A percentile compares a stretch with the other conserved stretches of the same genome.
These are phyloP conservation scores for Apiospora saccharicola DNA, from an alignment of 2,329 filamentous ascomycete genomes.

Conservation along the genomic window DNA sequence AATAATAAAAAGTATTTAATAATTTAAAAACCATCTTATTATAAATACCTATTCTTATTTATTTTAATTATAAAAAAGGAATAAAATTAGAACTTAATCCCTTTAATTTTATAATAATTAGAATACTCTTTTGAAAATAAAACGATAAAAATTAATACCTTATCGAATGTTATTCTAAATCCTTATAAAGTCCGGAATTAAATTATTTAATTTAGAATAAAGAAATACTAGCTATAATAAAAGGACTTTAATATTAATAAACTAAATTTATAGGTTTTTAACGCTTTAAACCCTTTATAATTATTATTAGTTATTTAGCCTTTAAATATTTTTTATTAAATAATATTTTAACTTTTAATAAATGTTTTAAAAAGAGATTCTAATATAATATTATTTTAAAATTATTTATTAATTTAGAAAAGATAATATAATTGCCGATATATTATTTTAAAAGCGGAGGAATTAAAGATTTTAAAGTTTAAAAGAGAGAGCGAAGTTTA, in stretches of 20 bases:
- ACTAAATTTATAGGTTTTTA: neutral
- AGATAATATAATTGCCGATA: neutral
- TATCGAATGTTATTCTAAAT: neutral
- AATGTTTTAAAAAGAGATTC: neutral
- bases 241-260: too few species aligned
- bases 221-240: too few species aligned
- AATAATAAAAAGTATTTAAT: neutral
- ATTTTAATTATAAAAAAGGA: neutral
- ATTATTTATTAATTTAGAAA: neutral
- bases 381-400: neutral
- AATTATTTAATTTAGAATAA: too few species aligned
- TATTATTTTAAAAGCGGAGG: neutral
- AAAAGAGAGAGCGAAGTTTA: neutral
- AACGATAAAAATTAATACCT: neutral
- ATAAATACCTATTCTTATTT: too few species aligned
- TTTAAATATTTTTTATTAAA: neutral
- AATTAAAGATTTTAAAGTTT: neutral
- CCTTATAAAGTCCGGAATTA: too few species aligned
- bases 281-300: neutral
- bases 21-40: neutral
- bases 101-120: neutral
- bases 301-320: neutral
- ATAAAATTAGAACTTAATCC: too few species aligned
- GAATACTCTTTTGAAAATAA: too few species aligned
- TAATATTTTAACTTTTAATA: neutral